Evolutionary conservation across 164 flowering plant species (phyloP).

Genomic region (Hamamelis virginiana): DNA sequence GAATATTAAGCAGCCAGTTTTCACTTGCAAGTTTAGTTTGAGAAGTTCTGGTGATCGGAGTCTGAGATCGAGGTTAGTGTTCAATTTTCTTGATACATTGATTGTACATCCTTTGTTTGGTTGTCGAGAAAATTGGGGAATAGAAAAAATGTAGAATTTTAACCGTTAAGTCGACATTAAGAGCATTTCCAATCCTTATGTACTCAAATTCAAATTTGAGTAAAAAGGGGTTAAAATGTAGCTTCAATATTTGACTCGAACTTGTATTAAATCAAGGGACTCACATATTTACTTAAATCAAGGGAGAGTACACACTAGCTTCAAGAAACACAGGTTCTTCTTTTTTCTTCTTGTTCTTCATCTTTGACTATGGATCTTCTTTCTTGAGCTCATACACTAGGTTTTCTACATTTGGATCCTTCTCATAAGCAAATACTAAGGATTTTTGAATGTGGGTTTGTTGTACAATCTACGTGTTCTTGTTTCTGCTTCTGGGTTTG

Average conservation of each 20-base stretch:
- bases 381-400: constrained; percentile 3
- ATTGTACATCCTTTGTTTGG: not conserved
- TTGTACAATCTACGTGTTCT: not conserved
- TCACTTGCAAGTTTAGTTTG: constrained; percentile 61
- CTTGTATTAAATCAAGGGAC: no score
- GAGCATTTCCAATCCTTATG: no score
- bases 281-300: no score
- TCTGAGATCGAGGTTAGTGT: constrained; percentile 40
- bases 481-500: not conserved
- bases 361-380: constrained; percentile 4
- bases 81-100: not conserved
- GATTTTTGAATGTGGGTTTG: not conserved
- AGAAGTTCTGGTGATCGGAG: constrained; percentile 33
- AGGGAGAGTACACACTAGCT: no score
- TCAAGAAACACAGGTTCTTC: constrained; percentile 64
- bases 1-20: constrained; percentile 55
- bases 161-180: no score
- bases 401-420: not conserved
- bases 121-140: no score
- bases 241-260: no score
- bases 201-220: no score
- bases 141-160: no score
- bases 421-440: not conserved
- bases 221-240: no score
- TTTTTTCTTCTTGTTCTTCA: constrained; percentile 33